These are phyloP conservation scores for Cucurbita moschata DNA, from an alignment of 306 rosid genomes.

Conservation along the genomic window DNA sequence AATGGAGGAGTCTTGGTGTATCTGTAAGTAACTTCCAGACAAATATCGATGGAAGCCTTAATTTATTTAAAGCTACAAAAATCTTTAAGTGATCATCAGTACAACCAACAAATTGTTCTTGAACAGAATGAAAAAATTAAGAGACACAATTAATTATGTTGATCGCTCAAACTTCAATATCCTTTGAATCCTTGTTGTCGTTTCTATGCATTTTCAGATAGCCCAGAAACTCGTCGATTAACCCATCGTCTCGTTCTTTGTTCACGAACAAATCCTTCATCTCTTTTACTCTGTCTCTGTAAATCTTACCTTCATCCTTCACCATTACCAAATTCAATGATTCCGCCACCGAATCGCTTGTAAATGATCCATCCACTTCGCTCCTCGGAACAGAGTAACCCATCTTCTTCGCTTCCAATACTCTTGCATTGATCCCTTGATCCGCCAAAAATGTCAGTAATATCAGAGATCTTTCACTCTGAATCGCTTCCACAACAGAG, in stretches of 20 bases:
- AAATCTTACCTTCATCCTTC: constrained; percentile 12
- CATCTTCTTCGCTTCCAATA: background rate
- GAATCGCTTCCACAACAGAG: constrained; percentile 12
- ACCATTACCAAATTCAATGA: constrained; percentile 3
- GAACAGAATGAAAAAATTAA: too few species aligned
- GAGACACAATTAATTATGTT: too few species aligned
- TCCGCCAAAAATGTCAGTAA: constrained; percentile 10
- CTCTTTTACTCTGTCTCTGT: background rate
- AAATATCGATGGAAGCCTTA: too few species aligned
- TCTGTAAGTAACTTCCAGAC: too few species aligned
- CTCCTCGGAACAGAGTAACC: constrained; percentile 6
- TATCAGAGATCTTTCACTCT: constrained; percentile 8
- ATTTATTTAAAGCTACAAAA: too few species aligned
- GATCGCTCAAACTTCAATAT: background rate
- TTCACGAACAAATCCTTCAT: background rate
- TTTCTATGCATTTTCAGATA: background rate
- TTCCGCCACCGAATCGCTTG: constrained; percentile 1
- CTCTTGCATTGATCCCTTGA: constrained; percentile 2
- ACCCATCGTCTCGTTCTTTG: background rate
- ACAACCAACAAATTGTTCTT: too few species aligned
- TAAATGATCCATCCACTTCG: constrained; percentile 2
- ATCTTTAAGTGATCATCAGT: too few species aligned
- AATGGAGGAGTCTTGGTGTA: too few species aligned
- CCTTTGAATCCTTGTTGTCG: background rate
- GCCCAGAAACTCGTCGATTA: background rate